A percentile compares a stretch with the other conserved stretches of the same genome.
phyloP scores from a whole-genome alignment of 768 basidiomycete species.

The Tricholoma flavovirens region DNA sequence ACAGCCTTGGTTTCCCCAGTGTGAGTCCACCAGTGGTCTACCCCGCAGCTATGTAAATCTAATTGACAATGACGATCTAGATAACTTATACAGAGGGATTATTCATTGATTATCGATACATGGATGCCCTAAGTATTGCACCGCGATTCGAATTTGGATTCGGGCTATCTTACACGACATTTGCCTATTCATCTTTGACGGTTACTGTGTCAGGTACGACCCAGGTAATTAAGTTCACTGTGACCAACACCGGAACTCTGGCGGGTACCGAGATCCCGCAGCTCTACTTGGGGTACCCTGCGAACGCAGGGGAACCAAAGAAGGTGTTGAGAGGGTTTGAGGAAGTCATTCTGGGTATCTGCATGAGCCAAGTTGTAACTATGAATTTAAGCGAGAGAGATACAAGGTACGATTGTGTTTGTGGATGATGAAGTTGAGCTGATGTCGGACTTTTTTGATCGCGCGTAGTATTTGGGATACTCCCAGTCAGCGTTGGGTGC shows the following conservation, averaged over 20 bases:
- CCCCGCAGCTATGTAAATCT: conserved; percentile 23
- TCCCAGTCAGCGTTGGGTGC: conserved; percentile 41
- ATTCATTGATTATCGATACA: conserved; percentile 64
- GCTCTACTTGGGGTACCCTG: conserved; percentile 47
- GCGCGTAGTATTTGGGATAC: conserved; percentile 46
- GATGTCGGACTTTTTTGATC: background rate
- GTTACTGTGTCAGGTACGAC: conserved; percentile 29
- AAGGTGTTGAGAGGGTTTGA: conserved; percentile 49
- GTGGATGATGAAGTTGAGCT: background rate
- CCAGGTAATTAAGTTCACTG: conserved; percentile 34
- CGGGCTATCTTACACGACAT: conserved; percentile 70
- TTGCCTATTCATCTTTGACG: conserved; percentile 51
- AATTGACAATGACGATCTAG: conserved; percentile 24
- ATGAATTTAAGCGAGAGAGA: conserved; percentile 35
- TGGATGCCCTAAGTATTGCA: conserved; percentile 45
- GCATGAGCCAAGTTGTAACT: conserved; percentile 30
- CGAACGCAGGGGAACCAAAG: conserved; percentile 40
- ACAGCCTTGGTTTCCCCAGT: conserved; percentile 1
- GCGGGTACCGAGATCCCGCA: conserved; percentile 51
- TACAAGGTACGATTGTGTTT: conserved; percentile 34
- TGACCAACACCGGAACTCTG: conserved; percentile 43
- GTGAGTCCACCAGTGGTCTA: background rate
- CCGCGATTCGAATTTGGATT: conserved; percentile 67
- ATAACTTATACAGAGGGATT: conserved; percentile 64
- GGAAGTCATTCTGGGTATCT: conserved; percentile 34